Base-by-base conservation (phyloP, 768 basidiomycete genomes). In the Cyclocybe aegerita region DNA sequence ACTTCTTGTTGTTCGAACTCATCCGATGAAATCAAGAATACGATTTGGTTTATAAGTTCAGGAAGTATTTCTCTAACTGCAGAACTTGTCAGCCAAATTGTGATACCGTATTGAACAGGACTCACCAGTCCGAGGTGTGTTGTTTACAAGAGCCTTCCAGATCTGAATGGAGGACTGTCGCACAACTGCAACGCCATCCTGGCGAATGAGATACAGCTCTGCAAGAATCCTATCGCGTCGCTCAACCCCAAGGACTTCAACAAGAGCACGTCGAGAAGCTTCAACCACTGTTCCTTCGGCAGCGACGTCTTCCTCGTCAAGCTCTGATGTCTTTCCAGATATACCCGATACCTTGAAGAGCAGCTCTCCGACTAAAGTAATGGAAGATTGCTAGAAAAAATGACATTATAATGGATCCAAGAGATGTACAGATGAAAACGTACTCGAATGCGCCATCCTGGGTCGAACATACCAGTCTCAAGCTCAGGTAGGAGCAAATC, bases 341-440 rank as follows among this genome's bases (percentile, higher is more conserved):
- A 99, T 97, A 44, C 97, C 97, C 12, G 95, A 93, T 9, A 98
- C 86, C 66, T 94, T 93, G 87, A 98, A 99, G 9, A 98, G 72
- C 2, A 98, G 73, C 65, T 98, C 96, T 53, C 97, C 97, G 35
- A 98, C 90, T 53, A 98, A 82, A 2, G 93, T 93, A 61, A 98
- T 89, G 31, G 95, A 98, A 0, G 93, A 92, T 83, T 93, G 92
- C 91, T 93, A 60, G 3, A 42, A 9, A 55, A 43, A 31, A 32
- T 5, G 12, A 53, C 34, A 70, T 46, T 30, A 29, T 39, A 48
- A n/a, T 23, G 10, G 36, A 30, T 8, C 9, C 36, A 29, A 32
- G 14, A 43, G 36, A 23, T 32, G 29, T 15, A 41, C 4, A 34
- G 48, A 11, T 23, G 35, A 23, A 23, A 47, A 70, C 85, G 38